A percentile compares a stretch with the other conserved stretches of the same genome.
phyloP scores from a whole-genome alignment of 768 basidiomycete genomes.

The Tylopilus vinaceipallidus region DNA sequence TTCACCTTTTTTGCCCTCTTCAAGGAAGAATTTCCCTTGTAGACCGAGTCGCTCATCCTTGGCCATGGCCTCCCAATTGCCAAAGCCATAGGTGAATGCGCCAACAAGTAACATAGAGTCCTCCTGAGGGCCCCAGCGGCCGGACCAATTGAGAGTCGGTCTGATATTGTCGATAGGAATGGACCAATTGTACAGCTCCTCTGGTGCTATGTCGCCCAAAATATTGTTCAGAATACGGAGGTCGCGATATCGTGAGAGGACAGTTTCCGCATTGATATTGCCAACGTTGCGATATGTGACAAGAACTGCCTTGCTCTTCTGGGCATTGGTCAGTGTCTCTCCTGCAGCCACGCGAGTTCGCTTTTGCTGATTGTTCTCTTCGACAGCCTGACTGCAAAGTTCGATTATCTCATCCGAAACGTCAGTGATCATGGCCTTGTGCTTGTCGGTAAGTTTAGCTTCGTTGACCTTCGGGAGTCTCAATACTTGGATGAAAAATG shows the following conservation, averaged over 20 bases:
- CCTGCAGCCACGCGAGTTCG: constrained; percentile 73
- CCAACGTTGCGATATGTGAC: constrained; percentile 86
- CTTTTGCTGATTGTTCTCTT: constrained; percentile 80
- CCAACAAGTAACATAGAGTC: constrained; percentile 95
- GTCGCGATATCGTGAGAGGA: constrained; percentile 85
- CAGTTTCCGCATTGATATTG: constrained; percentile 97
- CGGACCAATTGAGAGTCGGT: constrained; percentile 94
- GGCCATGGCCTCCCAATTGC: constrained; percentile 94
- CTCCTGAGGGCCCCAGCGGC: constrained; percentile 89
- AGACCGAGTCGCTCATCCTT: constrained; percentile 84
- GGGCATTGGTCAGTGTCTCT: constrained; percentile 86
- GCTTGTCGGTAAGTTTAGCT: constrained; percentile 90
- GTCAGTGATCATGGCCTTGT: constrained; percentile 86
- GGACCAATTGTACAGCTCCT: constrained; percentile 77
- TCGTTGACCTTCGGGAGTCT: constrained; percentile 67
- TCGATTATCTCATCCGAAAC: constrained; percentile 92
- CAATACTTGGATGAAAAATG: constrained; percentile 1
- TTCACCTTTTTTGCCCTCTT: constrained; percentile 94
- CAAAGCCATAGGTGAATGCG: constrained; percentile 91
- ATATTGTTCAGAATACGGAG: constrained; percentile 85
- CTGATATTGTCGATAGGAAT: constrained; percentile 93
- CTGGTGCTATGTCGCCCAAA: constrained; percentile 55
- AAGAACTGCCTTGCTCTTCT: constrained; percentile 96
- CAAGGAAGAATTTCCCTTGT: constrained; percentile 94
- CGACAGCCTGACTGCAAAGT: constrained; percentile 78